Conservation (phyloP, 345 rosid genomes). For the Bruguiera gymnorhiza region DNA sequence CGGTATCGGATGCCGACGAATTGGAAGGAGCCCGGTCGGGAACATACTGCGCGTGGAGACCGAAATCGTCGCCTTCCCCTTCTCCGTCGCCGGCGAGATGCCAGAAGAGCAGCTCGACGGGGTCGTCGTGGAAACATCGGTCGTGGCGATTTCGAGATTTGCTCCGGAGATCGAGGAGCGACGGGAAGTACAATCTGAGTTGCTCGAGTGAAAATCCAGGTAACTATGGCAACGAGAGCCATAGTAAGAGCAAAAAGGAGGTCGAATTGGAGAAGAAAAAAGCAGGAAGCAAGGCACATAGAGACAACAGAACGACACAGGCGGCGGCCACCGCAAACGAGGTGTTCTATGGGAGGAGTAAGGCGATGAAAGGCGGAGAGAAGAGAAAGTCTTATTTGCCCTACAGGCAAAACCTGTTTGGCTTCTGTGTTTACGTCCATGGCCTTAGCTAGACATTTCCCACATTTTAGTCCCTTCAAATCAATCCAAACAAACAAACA, state of each 20-base stretch:
- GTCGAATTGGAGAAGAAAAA: not conserved
- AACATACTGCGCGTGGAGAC: constrained; percentile 66
- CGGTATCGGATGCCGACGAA: constrained; percentile 68
- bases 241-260: not conserved
- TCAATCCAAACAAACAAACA: not conserved
- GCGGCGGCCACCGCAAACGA: constrained; percentile 45
- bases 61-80: constrained; percentile 41
- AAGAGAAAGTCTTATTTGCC: constrained; percentile 68
- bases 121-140: constrained; percentile 39
- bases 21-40: constrained; percentile 46
- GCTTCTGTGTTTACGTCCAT: constrained; percentile 46
- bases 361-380: constrained; percentile 53
- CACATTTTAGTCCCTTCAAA: constrained; percentile 23
- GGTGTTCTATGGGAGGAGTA: constrained; percentile 61
- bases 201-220: constrained; percentile 17
- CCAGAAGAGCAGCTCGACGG: constrained; percentile 75
- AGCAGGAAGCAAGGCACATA: not conserved
- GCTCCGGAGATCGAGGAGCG: constrained; percentile 66
- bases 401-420: constrained; percentile 62
- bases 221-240: not conserved
- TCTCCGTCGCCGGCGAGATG: constrained; percentile 34
- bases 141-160: constrained; percentile 64
- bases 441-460: constrained; percentile 34
- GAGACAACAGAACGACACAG: not conserved
- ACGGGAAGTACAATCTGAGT: constrained; percentile 51